phyloP scores from a whole-genome alignment of 495 filamentous ascomycete genomes.

The Rusavskia elegans region DNA sequence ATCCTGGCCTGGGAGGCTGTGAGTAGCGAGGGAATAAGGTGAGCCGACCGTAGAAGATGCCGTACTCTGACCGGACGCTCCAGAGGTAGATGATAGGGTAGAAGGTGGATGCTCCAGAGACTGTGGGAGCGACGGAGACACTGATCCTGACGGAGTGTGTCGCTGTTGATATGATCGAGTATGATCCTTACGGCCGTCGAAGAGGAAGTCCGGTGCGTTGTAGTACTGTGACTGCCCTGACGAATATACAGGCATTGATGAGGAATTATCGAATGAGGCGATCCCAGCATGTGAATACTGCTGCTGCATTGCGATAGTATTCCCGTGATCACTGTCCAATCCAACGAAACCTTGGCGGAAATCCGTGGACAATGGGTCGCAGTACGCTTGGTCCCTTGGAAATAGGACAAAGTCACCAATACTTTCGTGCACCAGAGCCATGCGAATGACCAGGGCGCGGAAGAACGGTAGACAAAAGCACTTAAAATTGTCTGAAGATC shows the following conservation, averaged over 20 bases:
- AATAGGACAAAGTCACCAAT: constrained; percentile 12
- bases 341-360: background rate
- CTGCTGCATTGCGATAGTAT: constrained; percentile 3
- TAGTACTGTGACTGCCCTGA: constrained; percentile 2
- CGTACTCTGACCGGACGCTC: constrained; percentile 49
- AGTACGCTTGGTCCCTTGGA: constrained; percentile 8
- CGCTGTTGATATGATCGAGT: background rate
- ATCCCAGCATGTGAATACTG: background rate
- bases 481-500: too few relatives aligned
- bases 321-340: constrained; percentile 1
- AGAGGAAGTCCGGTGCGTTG: background rate
- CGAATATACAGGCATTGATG: background rate
- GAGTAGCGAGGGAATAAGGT: constrained; percentile 50
- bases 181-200: constrained; percentile 5
- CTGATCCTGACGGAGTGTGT: constrained; percentile 11
- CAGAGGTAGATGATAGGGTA: constrained; percentile 59
- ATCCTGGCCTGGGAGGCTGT: constrained; percentile 36
- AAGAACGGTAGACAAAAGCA: background rate
- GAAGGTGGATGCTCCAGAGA: constrained; percentile 31
- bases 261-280: background rate
- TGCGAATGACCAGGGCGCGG: background rate
- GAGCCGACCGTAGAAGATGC: constrained; percentile 73
- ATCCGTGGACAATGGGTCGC: background rate
- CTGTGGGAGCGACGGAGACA: constrained; percentile 13
- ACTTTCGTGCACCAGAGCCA: constrained; percentile 12